phyloP scores from a whole-genome alignment of 2,329 filamentous ascomycete genomes.

The Beauveria brongniartii region DNA sequence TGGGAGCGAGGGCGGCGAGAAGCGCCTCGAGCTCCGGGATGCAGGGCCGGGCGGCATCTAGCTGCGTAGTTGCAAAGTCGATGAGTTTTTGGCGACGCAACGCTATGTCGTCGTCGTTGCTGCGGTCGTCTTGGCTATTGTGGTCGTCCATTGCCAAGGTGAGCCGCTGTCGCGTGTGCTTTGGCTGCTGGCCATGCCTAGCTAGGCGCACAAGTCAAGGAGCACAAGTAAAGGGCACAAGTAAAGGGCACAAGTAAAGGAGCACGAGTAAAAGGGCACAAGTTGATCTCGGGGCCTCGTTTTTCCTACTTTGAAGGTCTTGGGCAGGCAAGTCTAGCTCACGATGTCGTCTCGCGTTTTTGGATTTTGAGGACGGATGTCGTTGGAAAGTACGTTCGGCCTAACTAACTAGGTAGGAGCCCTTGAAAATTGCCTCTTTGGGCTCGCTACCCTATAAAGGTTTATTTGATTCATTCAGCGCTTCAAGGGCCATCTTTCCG shows the following conservation, averaged over 20 bases:
- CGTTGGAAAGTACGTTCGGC: background rate
- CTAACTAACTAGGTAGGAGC: too few relatives aligned
- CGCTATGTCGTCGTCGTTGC: background rate
- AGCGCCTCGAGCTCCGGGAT: slow-evolving; percentile 17
- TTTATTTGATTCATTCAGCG: too few relatives aligned
- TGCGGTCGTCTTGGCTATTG: background rate
- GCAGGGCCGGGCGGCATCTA: slow-evolving; percentile 10
- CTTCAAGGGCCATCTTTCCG: too few relatives aligned
- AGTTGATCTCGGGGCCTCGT: background rate
- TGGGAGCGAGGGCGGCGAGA: slow-evolving; percentile 9
- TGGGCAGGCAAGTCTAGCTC: background rate
- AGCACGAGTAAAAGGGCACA: too few relatives aligned
- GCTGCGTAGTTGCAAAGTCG: slow-evolving; percentile 6
- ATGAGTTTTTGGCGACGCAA: slow-evolving; percentile 7
- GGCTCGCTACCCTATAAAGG: too few relatives aligned
- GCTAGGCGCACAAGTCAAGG: background rate
- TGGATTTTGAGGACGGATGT: background rate
- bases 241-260: background rate
- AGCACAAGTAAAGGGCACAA: background rate
- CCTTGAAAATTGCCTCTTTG: too few relatives aligned
- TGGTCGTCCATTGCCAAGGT: background rate
- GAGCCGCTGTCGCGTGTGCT: background rate
- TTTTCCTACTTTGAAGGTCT: background rate
- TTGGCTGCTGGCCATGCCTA: background rate
- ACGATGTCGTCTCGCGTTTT: background rate